Conservation (phyloP, 257 asterid species). For the Solanum pinnatisectum region DNA sequence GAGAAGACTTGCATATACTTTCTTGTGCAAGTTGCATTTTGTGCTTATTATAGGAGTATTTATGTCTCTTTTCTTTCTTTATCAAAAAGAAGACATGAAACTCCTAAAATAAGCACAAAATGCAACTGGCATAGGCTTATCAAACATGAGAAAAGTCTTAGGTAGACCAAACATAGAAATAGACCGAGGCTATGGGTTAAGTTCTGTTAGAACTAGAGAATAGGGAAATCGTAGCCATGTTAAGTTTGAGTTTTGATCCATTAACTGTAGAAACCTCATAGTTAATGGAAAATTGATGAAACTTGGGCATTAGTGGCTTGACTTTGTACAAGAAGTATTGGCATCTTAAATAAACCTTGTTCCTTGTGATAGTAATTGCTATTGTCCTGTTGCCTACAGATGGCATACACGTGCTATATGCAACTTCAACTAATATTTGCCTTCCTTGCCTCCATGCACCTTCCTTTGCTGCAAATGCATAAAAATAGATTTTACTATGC, state of each 20-base stretch:
- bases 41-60: neutral
- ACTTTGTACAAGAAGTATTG: neutral
- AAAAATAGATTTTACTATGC: neutral
- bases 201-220: neutral
- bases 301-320: neutral
- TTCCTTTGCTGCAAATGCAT: neutral
- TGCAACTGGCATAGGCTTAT: neutral
- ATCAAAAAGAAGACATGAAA: neutral
- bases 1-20: neutral
- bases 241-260: neutral
- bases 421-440: neutral
- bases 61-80: neutral
- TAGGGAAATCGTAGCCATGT: neutral
- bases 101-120: neutral
- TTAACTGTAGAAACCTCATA: neutral
- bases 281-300: neutral
- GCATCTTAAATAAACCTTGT: neutral
- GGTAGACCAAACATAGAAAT: neutral
- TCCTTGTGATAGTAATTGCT: neutral
- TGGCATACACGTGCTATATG: neutral
- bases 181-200: neutral
- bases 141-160: neutral
- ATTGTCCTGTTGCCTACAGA: neutral
- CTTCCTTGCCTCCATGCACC: neutral
- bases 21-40: neutral